Base-by-base conservation (phyloP, 208 protist species). In the Wallacemonas sp. region DNA sequence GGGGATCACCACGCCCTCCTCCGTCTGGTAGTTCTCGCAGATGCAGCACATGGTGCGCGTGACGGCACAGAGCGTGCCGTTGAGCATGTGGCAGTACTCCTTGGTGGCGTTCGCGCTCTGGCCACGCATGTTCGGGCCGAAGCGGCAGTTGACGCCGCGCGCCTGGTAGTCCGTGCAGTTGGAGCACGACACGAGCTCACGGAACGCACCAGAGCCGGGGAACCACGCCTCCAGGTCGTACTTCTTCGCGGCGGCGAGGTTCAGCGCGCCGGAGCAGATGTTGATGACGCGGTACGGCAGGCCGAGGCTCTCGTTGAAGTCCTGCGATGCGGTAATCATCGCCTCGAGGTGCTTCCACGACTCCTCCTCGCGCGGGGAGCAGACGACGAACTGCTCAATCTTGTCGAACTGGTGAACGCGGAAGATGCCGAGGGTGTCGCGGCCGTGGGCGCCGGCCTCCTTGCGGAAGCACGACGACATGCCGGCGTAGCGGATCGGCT, bases 91-190 rank as follows among this genome's bases (percentile, higher is more conserved):
- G 52, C 98, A 98, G 81, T 99, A 99, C 74, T 98, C 89, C 83
- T 99, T 99, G 29, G 83, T 83, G 49, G 74, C 82, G 65, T 83
- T 88, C 7, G 80, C 81, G 31, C 78, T 59, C 44, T 78, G 68
- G 42, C 88, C 92, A 52, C 81, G 78, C n/a, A 81, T 63, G 71
- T 94, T 95, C 14, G 91, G 86, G 20, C 93, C 91, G 65, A 79
- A 96, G 49, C 93, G 88, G 82, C 89, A 96, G 78, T 96, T 94
- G 11, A 96, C 85, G 29, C 82, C 74, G 65, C 98, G 91, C 1
- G 96, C 82, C 84, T 99, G 99, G 86, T 99, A 99, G 85, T 99
- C 99, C 7, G 98, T 99, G 87, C 99, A 99, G 89, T 99, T 99
- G 18, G 98, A 99, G 88, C 98, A 99, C 33, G 98, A 99, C 18